A percentile compares a stretch with the other conserved stretches of the same genome.
Conservation (phyloP, 208 protist genomes). For the Trypanosomatidae sp. region DNA sequence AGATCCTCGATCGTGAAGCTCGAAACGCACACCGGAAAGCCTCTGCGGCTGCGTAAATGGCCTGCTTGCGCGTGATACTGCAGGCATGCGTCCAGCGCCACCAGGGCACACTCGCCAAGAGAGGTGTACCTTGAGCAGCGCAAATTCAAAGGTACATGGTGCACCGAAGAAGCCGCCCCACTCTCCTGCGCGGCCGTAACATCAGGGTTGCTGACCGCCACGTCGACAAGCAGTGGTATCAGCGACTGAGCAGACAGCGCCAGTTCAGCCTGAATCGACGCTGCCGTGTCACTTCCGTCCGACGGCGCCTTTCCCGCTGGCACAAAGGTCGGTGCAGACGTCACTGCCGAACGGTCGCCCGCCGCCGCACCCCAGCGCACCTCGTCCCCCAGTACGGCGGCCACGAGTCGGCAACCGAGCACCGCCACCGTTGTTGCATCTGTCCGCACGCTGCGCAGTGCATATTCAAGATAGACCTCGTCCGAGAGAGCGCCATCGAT, state of each 20-base stretch:
- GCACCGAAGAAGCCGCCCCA: constrained; percentile 50
- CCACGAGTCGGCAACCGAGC: constrained; percentile 67
- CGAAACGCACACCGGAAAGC: neutral
- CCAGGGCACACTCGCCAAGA: constrained; percentile 70
- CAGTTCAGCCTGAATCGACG: constrained; percentile 28
- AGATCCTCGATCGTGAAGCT: constrained; percentile 39
- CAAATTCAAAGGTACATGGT: constrained; percentile 47
- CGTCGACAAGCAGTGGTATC: constrained; percentile 56
- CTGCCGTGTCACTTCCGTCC: neutral
- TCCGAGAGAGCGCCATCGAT: constrained; percentile 68
- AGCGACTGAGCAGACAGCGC: constrained; percentile 29
- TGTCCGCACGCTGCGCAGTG: constrained; percentile 41
- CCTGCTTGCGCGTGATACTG: constrained; percentile 25
- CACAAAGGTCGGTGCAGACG: neutral
- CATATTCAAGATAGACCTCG: constrained; percentile 73
- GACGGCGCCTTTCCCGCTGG: constrained; percentile 22
- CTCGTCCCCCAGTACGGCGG: constrained; percentile 44
- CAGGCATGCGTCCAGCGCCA: constrained; percentile 67
- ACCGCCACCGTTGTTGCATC: constrained; percentile 58
- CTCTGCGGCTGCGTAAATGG: constrained; percentile 20
- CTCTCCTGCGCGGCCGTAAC: constrained; percentile 40
- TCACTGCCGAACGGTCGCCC: neutral
- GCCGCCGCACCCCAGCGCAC: constrained; percentile 15
- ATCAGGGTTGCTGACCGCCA: constrained; percentile 74
- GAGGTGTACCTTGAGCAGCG: constrained; percentile 66